Evolutionary conservation across 192 early-diverging fungal genomes (phyloP).

Genomic region (Coemansia sp.): DNA sequence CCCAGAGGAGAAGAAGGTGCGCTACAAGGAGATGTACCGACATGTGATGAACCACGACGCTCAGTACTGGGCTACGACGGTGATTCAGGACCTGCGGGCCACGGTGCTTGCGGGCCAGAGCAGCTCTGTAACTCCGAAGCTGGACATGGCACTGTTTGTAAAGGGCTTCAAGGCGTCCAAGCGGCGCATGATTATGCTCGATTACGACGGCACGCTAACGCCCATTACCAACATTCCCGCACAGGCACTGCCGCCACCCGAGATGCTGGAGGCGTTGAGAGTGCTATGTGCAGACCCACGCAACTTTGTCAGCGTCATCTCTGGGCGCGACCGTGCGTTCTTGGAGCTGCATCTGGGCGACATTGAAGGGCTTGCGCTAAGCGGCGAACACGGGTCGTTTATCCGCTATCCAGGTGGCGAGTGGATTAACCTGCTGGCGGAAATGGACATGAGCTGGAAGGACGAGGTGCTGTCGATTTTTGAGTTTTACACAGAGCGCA

Average conservation of each 20-base stretch:
- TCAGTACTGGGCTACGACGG: conserved; percentile 80
- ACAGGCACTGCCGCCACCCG: conserved; percentile 75
- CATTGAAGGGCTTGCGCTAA: conserved; percentile 75
- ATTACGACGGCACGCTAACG: conserved; percentile 96
- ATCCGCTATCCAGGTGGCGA: conserved; percentile 78
- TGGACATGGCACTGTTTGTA: conserved; percentile 28
- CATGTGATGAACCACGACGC: conserved; percentile 84
- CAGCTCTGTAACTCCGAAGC: conserved; percentile 27
- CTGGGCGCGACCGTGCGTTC: conserved; percentile 82
- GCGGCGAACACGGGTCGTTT: conserved; percentile 96
- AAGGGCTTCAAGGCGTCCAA: conserved; percentile 50
- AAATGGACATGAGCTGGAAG: conserved; percentile 91
- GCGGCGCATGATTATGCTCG: conserved; percentile 86
- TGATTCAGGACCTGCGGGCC: conserved; percentile 72
- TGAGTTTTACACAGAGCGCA: conserved; percentile 92
- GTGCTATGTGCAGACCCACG: conserved; percentile 70
- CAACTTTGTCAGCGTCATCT: conserved; percentile 89
- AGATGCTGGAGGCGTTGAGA: conserved; percentile 76
- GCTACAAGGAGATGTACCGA: conserved; percentile 65
- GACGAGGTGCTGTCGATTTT: conserved; percentile 92
- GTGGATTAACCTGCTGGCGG: conserved; percentile 72
- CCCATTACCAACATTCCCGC: conserved; percentile 84
- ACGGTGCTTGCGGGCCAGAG: conserved; percentile 48
- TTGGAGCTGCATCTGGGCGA: conserved; percentile 83
- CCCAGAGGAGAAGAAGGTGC: conserved; percentile 64